Percentiles rank a stretch among this genome's conserved stretches.
These are phyloP conservation scores for Diaporthe destruens DNA, from an alignment of 2,329 filamentous ascomycete genomes.

Conservation along the genomic window DNA sequence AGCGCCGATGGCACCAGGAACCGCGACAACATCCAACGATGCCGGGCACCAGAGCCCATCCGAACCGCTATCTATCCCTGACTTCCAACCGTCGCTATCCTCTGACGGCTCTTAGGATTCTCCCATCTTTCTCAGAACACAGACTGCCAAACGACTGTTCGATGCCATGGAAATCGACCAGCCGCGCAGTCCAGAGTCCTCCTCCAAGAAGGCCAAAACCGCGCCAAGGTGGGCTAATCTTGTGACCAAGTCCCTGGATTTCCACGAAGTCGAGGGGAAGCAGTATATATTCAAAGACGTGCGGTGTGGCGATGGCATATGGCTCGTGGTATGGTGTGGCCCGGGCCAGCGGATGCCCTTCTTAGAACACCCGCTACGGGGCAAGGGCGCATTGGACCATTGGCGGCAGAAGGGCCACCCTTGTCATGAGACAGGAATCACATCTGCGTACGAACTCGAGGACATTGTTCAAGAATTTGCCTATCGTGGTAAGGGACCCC, in stretches of 20 bases:
- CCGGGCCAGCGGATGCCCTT: background rate
- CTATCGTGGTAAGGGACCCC: conserved; percentile 10
- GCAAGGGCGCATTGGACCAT: conserved; percentile 3
- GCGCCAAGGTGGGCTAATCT: background rate
- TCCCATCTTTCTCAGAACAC: background rate
- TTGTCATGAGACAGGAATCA: background rate
- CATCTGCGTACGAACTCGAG: background rate
- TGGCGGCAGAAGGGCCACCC: background rate
- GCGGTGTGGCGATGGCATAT: conserved; percentile 5
- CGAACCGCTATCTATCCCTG: background rate
- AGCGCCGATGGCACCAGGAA: background rate
- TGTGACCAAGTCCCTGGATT: background rate
- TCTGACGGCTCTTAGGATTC: background rate
- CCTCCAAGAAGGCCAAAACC: conserved; percentile 11
- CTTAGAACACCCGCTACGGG: background rate
- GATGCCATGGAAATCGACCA: background rate
- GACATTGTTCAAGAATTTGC: conserved; percentile 4
- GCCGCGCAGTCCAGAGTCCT: background rate
- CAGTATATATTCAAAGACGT: conserved; percentile 31
- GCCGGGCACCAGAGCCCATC: background rate
- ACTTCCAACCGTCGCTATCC: background rate
- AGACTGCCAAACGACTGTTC: background rate
- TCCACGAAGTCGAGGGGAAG: background rate
- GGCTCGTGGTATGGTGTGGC: conserved; percentile 15
- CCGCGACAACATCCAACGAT: background rate